Base-by-base conservation (phyloP, 257 asterid genomes). In the Nicotiana tomentosiformis region DNA sequence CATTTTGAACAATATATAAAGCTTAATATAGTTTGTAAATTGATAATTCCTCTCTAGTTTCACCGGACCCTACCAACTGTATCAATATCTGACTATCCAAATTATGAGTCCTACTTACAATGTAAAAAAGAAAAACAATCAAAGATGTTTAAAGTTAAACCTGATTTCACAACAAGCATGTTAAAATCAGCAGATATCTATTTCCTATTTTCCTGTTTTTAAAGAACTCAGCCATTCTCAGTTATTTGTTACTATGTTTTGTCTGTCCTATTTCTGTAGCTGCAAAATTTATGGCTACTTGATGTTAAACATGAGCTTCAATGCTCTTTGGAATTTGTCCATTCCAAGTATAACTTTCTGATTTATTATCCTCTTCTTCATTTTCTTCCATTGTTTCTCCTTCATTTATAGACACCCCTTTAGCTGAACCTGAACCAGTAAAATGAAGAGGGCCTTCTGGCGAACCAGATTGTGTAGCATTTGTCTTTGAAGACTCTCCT, bases 381-480 rank as follows among this genome's bases (percentile, higher is more conserved):
- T 51, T 51, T 51, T 87, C 92, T 35, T 88, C 91, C 60, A 83
- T 65, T 84, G 89, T 88, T 30, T 83, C 87, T 17, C 87, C 86
- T 23, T 85, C 87, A 1, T 84, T 77, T 4, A 78, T 78, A 0
- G 93, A 90, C 1, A 88, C 84, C 46, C 85, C 91, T 84, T 86
- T 82, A 0, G 91, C 87, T 0, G 90, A 87, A 39, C 89, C 87
- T 0, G 90, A 87, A 23, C 90, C 91, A 15, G 81, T 77, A 37
- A 90, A 62, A 8, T 92, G 84, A 32, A 94, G 83, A 56, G 92
- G 98, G 55, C 96, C 91, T 26, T 87, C 86, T 0, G 98, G 95
- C 29, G 98, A 93, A 62, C 89, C 78, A 1, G 91, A 87, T 60
- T 85, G 84, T 16, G 80, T 64, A 33, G 66, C 77, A 62, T 85